Evolutionary conservation across 2,329 filamentous ascomycete genomes (phyloP), one percentile per base, ranked within the genome.

Genomic region (Shiraia bambusicola): DNA sequence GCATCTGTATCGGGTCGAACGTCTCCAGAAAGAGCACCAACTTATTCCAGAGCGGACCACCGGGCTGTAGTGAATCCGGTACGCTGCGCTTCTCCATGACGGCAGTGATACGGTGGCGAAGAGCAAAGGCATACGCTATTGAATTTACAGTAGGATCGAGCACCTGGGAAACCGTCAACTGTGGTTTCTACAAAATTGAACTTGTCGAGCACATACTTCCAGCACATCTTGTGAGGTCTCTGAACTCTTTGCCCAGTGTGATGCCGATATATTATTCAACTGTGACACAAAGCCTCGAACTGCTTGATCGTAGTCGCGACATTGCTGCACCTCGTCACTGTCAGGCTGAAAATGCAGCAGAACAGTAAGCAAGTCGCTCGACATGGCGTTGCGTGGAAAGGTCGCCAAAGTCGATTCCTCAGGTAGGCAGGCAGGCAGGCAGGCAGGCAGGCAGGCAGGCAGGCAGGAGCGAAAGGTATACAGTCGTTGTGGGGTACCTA

Each of bases 111-210:
- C 76, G 73, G 24, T 73, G 70, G 33, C 72, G 63, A 27, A 86
- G 71, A 33, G 78, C 70, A 47, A 73, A 76, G 35, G 82, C 67
- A 63, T 83, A 86, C 7, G 79, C 71, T 47, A 85, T 72, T 13
- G 79, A 78, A 60, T 86, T 80, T 28, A 73, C 63, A 6, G 74
- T 64, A 14, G 83, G 81, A 52, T 84, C 73, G 43, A 83, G 67
- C 25, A 74, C 52, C 65, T 74, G 26, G 8, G 3, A 9, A 4
- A 6, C 11, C n/a, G 32, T 63, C 28, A 63, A 52, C 22, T 11
- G 14, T 14, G 14, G 6, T 14, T 4, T 32, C 13, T 3, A 15
- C 9, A 28, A 1, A n/a, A 6, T 12, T n/a, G n/a, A n/a, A n/a
- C n/a, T 12, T 2, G 1, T 2, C 10, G 11, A 34, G 13, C 19